These are phyloP conservation scores for Podospora bellae-mahoneyi DNA, from an alignment of 495 filamentous ascomycete genomes.

Conservation along the genomic window DNA sequence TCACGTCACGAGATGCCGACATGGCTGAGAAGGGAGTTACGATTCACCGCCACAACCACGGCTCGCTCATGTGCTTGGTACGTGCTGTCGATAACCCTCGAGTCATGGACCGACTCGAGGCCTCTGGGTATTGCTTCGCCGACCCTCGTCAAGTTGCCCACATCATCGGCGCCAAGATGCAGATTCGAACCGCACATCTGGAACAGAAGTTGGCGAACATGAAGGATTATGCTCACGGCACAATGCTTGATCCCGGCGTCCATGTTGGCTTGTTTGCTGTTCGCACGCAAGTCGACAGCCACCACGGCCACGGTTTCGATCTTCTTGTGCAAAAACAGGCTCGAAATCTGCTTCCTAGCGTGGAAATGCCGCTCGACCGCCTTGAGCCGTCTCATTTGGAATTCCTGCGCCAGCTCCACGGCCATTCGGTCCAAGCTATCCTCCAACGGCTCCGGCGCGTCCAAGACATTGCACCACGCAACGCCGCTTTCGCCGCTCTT, in stretches of 20 bases:
- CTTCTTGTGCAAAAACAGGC: slow-evolving; percentile 64
- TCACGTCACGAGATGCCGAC: slow-evolving; percentile 9
- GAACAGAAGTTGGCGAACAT: slow-evolving; percentile 57
- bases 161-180: slow-evolving; percentile 65
- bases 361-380: slow-evolving; percentile 54
- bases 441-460: slow-evolving; percentile 45
- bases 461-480: slow-evolving; percentile 26
- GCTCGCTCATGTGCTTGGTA: slow-evolving; percentile 79
- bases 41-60: slow-evolving; percentile 50
- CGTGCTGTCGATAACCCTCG: slow-evolving; percentile 55
- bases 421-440: slow-evolving; percentile 52
- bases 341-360: slow-evolving; percentile 64
- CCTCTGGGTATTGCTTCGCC: slow-evolving; percentile 74
- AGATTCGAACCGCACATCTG: slow-evolving; percentile 58
- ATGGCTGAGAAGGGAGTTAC: slow-evolving; percentile 31
- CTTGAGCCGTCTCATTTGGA: slow-evolving; percentile 59
- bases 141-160: slow-evolving; percentile 63
- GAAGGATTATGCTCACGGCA: slow-evolving; percentile 53
- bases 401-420: slow-evolving; percentile 55
- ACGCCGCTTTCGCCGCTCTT: slow-evolving; percentile 33
- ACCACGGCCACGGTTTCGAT: slow-evolving; percentile 61
- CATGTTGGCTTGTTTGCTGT: slow-evolving; percentile 74
- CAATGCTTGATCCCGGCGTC: slow-evolving; percentile 60
- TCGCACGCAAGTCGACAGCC: slow-evolving; percentile 58
- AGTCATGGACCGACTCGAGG: slow-evolving; percentile 53